phyloP scores from a whole-genome alignment of 805 yeast genomes.

The Lachancea meyersii region DNA sequence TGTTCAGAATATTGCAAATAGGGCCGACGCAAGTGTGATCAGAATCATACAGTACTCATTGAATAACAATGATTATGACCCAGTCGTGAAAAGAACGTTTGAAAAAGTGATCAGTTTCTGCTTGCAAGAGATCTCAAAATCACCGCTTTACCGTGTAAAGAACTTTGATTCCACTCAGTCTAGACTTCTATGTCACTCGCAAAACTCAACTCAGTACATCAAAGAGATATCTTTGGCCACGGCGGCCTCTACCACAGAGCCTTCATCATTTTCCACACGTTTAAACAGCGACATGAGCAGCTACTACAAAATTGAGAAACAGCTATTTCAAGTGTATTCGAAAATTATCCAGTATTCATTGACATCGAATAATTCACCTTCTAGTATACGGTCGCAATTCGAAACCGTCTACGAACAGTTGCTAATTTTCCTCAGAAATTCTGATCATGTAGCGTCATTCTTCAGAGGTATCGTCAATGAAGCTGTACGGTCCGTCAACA shows the following conservation, averaged over 20 bases:
- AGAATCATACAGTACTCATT: conserved; percentile 57
- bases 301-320: conserved; percentile 16
- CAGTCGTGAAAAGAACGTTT: background rate
- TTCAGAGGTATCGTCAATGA: conserved; percentile 16
- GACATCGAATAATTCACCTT: conserved; percentile 10
- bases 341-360: conserved; percentile 16
- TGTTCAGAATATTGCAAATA: conserved; percentile 68
- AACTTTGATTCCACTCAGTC: background rate
- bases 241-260: conserved; percentile 2
- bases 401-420: conserved; percentile 16
- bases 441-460: conserved; percentile 15
- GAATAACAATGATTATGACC: background rate
- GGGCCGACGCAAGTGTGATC: conserved; percentile 73
- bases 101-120: background rate
- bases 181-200: background rate
- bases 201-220: conserved; percentile 6
- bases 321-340: conserved; percentile 16
- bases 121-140: background rate
- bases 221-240: conserved; percentile 13
- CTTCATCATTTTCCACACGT: conserved; percentile 11
- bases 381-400: conserved; percentile 13
- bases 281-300: conserved; percentile 15
- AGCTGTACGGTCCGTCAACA: conserved; percentile 16
- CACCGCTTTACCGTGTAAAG: background rate
- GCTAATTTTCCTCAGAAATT: conserved; percentile 15